A percentile compares a stretch with the other conserved stretches of the same genome.
Conservation (phyloP, 495 filamentous ascomycete species). For the Penicillium bialowiezense region DNA sequence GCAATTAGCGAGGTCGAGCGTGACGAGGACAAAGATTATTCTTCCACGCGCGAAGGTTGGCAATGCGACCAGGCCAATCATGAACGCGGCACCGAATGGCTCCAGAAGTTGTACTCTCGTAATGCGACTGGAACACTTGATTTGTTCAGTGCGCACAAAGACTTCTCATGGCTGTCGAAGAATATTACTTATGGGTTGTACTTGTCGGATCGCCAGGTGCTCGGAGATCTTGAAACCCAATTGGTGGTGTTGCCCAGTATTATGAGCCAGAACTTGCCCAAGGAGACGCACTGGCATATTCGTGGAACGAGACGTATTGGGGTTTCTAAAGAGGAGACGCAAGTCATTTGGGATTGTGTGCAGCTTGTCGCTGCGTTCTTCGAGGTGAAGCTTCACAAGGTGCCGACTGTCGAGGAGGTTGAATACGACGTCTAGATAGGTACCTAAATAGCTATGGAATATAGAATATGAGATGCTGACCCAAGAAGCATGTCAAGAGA, state of each 20-base stretch:
- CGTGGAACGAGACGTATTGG: constrained; percentile 52
- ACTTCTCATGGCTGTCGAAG: constrained; percentile 40
- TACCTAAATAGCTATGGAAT: neutral
- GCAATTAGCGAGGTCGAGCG: constrained; percentile 46
- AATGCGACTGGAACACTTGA: constrained; percentile 38
- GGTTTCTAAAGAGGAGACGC: constrained; percentile 47
- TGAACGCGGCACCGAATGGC: constrained; percentile 42
- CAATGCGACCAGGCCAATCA: constrained; percentile 46
- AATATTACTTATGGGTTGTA: constrained; percentile 58
- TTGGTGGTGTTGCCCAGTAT: constrained; percentile 54
- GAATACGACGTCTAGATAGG: constrained; percentile 36
- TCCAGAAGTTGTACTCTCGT: constrained; percentile 40
- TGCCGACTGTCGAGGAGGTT: constrained; percentile 47
- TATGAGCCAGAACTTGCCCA: constrained; percentile 56
- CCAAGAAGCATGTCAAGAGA: no score
- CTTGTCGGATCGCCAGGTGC: constrained; percentile 50
- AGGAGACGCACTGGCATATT: constrained; percentile 57
- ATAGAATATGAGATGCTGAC: no score
- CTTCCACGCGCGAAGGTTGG: constrained; percentile 41
- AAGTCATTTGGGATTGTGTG: constrained; percentile 41
- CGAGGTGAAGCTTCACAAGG: constrained; percentile 36
- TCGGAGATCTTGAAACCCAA: constrained; percentile 54
- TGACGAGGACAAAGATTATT: constrained; percentile 51
- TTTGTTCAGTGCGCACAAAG: constrained; percentile 48
- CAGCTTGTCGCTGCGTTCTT: constrained; percentile 38